These are phyloP conservation scores for Carex parvula DNA, from an alignment of 176 grass and related monocot genomes.

Conservation along the genomic window DNA sequence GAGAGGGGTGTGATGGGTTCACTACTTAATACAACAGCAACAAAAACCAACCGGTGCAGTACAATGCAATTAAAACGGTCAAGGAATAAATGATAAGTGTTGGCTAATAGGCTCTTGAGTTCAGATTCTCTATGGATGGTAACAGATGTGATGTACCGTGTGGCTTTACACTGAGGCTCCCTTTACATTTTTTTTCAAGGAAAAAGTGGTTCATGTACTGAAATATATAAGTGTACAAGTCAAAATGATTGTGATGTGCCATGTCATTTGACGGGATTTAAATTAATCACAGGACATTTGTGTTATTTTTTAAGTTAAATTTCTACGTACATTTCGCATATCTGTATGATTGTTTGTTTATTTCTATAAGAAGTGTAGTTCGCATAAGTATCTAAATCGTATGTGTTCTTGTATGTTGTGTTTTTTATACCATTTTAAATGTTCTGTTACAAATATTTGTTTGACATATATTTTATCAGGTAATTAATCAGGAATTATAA, in stretches of 20 bases:
- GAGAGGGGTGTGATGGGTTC: conserved; percentile 16
- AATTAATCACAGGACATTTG: neutral
- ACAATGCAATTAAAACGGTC: conserved; percentile 31
- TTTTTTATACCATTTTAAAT: neutral
- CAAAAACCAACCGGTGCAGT: conserved; percentile 11
- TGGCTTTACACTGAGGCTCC: neutral
- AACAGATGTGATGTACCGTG: neutral
- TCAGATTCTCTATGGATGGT: neutral
- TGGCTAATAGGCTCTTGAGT: conserved; percentile 12
- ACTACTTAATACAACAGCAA: conserved; percentile 32
- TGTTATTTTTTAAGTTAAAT: neutral
- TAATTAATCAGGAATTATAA: neutral
- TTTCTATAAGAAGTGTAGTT: no score
- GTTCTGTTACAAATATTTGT: neutral
- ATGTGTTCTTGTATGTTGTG: neutral
- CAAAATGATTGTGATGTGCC: neutral
- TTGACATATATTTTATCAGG: neutral
- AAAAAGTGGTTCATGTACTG: neutral
- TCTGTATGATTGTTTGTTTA: no score
- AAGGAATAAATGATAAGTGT: conserved; percentile 48
- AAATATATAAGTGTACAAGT: neutral
- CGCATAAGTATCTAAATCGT: no score
- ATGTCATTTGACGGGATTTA: neutral
- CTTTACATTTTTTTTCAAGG: no score
- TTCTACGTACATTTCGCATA: neutral